These are phyloP conservation scores for Huiozyma sinensis DNA, from an alignment of 805 yeast genomes.

Conservation along the genomic window DNA sequence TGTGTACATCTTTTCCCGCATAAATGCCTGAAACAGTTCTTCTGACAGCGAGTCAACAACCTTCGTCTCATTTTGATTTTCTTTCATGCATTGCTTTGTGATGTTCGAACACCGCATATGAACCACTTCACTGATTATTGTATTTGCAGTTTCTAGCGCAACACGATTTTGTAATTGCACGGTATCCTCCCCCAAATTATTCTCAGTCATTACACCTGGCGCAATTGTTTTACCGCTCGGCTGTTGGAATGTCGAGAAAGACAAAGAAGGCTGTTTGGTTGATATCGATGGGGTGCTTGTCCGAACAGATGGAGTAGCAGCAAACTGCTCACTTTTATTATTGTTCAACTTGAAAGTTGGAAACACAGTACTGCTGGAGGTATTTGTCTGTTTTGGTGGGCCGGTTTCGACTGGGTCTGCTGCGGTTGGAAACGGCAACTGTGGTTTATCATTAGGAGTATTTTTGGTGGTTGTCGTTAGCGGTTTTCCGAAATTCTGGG, in stretches of 20 bases:
- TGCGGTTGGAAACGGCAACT: background rate
- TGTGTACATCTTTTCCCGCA: slow-evolving; percentile 44
- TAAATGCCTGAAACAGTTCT: slow-evolving; percentile 49
- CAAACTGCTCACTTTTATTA: background rate
- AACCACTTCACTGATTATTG: background rate
- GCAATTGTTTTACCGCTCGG: no score
- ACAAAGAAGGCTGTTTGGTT: background rate
- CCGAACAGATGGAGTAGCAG: background rate
- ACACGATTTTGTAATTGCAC: background rate
- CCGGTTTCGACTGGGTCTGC: background rate
- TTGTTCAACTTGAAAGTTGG: background rate
- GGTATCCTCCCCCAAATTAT: background rate
- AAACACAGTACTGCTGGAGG: background rate
- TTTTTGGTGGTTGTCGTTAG: background rate
- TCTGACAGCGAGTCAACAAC: slow-evolving; percentile 32
- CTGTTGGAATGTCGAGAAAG: no score
- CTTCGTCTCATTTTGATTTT: slow-evolving; percentile 3
- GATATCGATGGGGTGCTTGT: background rate
- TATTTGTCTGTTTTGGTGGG: no score
- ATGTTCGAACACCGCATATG: background rate
- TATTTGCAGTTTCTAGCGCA: background rate
- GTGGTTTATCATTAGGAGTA: background rate
- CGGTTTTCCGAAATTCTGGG: background rate
- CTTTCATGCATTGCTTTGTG: background rate
- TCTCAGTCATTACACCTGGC: no score